A percentile compares a stretch with the other conserved stretches of the same genome.
Conservation (phyloP, 495 filamentous ascomycete species). For the Rusavskia elegans region DNA sequence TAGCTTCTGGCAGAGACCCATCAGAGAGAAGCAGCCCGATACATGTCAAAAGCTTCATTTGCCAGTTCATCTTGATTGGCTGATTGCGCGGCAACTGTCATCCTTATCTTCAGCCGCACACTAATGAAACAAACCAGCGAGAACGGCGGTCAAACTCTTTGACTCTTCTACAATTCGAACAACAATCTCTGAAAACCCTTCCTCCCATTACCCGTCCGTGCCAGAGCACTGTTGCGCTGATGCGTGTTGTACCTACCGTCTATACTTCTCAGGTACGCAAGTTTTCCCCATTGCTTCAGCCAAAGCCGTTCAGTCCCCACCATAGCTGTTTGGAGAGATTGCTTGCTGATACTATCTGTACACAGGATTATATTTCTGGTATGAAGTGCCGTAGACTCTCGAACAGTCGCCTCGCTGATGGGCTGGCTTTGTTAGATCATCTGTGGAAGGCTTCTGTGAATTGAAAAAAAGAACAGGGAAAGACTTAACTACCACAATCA, state of each 20-base stretch:
- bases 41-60: too few species aligned
- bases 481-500: constrained; percentile 11
- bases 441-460: constrained; percentile 90
- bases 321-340: constrained; percentile 2
- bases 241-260: constrained; percentile 83
- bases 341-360: not conserved
- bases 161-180: too few species aligned
- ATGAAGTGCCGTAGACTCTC: constrained; percentile 18
- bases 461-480: constrained; percentile 32
- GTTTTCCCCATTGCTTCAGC: constrained; percentile 9
- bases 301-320: constrained; percentile 2
- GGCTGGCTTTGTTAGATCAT: constrained; percentile 50
- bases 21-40: too few species aligned
- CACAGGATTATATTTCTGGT: constrained; percentile 92
- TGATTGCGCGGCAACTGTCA: too few species aligned
- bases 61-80: too few species aligned
- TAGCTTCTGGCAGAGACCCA: too few species aligned
- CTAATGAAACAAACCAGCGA: too few species aligned
- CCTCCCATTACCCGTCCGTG: not conserved
- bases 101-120: too few species aligned
- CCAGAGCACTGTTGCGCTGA: constrained; percentile 48
- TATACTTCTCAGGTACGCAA: constrained; percentile 89
- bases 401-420: constrained; percentile 21
- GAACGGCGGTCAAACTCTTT: too few species aligned
- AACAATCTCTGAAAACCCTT: not conserved